Percentiles rank a stretch among this genome's conserved stretches.
phyloP scores from a whole-genome alignment of 345 rosid genomes.

The Chamaenerion angustifolium region DNA sequence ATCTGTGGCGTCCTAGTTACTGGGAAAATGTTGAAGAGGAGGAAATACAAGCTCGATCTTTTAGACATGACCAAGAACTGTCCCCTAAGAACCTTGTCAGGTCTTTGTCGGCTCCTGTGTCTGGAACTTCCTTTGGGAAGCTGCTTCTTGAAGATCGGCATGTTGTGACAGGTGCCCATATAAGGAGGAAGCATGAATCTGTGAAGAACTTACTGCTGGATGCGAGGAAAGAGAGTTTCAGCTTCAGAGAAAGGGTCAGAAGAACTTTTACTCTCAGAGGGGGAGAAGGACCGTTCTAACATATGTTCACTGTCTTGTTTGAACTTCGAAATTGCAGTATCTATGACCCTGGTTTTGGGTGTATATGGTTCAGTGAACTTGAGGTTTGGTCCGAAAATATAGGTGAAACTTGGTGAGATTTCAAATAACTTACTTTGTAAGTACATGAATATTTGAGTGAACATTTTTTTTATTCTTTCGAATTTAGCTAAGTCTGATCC shows the following conservation, averaged over 20 bases:
- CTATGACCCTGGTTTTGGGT: conserved; percentile 40
- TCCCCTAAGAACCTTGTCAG: conserved; percentile 59
- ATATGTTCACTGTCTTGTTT: no score
- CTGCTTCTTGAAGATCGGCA: conserved; percentile 6
- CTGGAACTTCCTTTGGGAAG: conserved; percentile 81
- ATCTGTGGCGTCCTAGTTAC: no score
- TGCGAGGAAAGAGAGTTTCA: conserved; percentile 44
- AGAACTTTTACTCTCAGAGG: conserved; percentile 41
- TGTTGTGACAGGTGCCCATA: no score
- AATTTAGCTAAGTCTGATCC: no score
- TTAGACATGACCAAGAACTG: conserved; percentile 37
- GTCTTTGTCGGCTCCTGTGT: conserved; percentile 77
- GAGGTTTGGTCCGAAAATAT: conserved; percentile 29
- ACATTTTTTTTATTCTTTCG: no score
- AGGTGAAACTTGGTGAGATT: no score
- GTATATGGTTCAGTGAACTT: conserved; percentile 29
- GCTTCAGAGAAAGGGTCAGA: conserved; percentile 60
- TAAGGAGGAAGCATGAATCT: not conserved
- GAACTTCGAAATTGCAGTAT: conserved; percentile 18
- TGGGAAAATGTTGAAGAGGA: not conserved
- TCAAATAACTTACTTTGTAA: no score
- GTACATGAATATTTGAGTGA: no score
- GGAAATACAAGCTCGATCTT: conserved; percentile 34
- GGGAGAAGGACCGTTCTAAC: conserved; percentile 60
- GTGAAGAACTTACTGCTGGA: no score